Evolutionary conservation across 306 rosid species (phyloP), one percentile per base, ranked within the genome.

Genomic region (Gillenia trifoliata): DNA sequence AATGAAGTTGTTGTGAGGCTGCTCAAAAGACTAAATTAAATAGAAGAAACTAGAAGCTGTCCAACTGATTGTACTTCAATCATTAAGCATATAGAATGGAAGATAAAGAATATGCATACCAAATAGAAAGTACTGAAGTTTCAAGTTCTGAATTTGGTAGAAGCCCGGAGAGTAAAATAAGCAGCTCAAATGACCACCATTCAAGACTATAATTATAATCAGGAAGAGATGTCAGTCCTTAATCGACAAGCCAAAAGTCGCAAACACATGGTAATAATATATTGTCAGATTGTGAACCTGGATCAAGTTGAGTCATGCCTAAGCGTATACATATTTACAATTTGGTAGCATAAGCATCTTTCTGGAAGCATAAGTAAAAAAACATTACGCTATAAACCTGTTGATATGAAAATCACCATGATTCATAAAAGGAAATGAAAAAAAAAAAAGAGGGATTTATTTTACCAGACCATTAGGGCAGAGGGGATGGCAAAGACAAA

Each of bases 131-230:
- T 41, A 91, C 84, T 22, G 94, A 89, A 33, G 94, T 86, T 66
- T 89, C 88, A 3, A 89, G 77, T n/a, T 76, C 67, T 0, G 97
- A 81, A 78, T 85, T 80, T 49, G 94, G 88, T 25, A 91, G 47
- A 59, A 85, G 75, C 16, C 97, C 94, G 3, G 89, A 88, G 16
- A 91, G 83, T 17, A 89, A 67, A 26, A 80, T 61, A 36, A 91
- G 85, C 15, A 91, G 69, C 79, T 91, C 97, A 73, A 75, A 91
- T 20, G 96, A 82, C 91, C 90, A 85, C 90, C 87, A 85, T 75
- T 91, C 91, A 67, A 90, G 81, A 74, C 96, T 90, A 29, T 3
- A 77, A 45, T 23, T 65, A 15, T 57, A 12, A 25, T 8, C 59
- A 52, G n/a, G n/a, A n/a, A n/a, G n/a, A n/a, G n/a, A n/a, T n/a